A percentile compares a stretch with the other conserved stretches of the same genome.
phyloP scores from a whole-genome alignment of 129 eudicot species.

The Saussurea involucrata region DNA sequence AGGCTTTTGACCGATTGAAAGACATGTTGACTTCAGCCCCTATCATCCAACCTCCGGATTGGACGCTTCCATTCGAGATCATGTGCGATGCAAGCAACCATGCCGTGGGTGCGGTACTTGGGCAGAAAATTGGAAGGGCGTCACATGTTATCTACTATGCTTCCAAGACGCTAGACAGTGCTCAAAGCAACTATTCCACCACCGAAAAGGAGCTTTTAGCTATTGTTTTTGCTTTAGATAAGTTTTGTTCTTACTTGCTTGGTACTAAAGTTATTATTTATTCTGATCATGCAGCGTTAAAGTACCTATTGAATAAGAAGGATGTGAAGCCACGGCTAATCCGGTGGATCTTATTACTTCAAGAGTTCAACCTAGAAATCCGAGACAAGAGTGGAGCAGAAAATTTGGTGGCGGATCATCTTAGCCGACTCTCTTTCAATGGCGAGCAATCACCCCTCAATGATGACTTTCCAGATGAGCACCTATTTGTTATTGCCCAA shows the following conservation, averaged over 20 bases:
- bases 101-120: too few relatives aligned
- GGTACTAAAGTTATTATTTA: not conserved
- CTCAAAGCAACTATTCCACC: too few relatives aligned
- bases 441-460: not conserved
- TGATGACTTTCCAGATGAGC: not conserved
- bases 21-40: too few relatives aligned
- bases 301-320: not conserved
- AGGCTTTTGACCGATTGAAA: too few relatives aligned
- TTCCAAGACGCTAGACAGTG: too few relatives aligned
- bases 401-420: not conserved
- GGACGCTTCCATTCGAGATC: too few relatives aligned
- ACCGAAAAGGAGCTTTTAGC: not conserved
- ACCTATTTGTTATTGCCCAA: not conserved
- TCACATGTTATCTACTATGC: too few relatives aligned
- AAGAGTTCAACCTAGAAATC: not conserved
- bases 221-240: not conserved
- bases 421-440: not conserved
- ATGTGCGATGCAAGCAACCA: too few relatives aligned
- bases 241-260: not conserved
- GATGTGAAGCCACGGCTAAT: not conserved
- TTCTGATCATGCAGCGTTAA: not conserved
- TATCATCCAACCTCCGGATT: too few relatives aligned
- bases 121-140: too few relatives aligned
- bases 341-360: conserved; percentile 4
- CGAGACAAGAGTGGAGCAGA: not conserved